These are phyloP conservation scores for Schwanniomyces polymorphus DNA, from an alignment of 805 yeast genomes.

Conservation along the genomic window DNA sequence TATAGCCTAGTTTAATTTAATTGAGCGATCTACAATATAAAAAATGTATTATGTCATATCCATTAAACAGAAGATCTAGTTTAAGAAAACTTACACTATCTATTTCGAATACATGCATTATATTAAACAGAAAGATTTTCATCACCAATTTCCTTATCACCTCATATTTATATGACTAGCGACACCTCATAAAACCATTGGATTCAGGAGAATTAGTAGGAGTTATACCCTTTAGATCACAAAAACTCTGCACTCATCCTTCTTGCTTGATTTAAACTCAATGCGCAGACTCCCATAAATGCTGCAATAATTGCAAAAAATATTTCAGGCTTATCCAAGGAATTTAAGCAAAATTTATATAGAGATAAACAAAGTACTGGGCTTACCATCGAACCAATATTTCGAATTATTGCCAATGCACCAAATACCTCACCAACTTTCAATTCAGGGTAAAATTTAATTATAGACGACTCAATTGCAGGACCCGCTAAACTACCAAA, in stretches of 20 bases:
- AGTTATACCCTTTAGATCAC: not conserved
- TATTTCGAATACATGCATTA: no score
- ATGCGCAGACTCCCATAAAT: conserved; percentile 8
- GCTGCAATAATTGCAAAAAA: conserved; percentile 21
- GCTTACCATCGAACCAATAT: conserved; percentile 43
- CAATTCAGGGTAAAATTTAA: conserved; percentile 60
- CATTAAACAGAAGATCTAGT: no score
- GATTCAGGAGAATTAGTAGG: conserved; percentile 5
- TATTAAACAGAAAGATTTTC: no score
- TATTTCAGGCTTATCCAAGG: conserved; percentile 26
- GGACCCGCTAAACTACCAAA: conserved; percentile 57
- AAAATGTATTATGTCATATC: no score
- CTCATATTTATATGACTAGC: no score
- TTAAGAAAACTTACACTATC: no score
- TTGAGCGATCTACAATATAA: no score
- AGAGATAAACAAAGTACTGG: conserved; percentile 51
- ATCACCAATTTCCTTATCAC: no score
- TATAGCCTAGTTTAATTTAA: no score
- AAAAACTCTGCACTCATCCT: conserved; percentile 1
- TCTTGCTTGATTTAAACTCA: conserved; percentile 15
- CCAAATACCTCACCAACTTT: conserved; percentile 74
- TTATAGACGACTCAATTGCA: conserved; percentile 54
- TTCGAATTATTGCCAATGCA: conserved; percentile 61
- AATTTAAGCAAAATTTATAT: conserved; percentile 37
- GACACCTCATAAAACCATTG: not conserved